Evolutionary conservation across 306 rosid species (phyloP).

Genomic region (Vigna angularis): DNA sequence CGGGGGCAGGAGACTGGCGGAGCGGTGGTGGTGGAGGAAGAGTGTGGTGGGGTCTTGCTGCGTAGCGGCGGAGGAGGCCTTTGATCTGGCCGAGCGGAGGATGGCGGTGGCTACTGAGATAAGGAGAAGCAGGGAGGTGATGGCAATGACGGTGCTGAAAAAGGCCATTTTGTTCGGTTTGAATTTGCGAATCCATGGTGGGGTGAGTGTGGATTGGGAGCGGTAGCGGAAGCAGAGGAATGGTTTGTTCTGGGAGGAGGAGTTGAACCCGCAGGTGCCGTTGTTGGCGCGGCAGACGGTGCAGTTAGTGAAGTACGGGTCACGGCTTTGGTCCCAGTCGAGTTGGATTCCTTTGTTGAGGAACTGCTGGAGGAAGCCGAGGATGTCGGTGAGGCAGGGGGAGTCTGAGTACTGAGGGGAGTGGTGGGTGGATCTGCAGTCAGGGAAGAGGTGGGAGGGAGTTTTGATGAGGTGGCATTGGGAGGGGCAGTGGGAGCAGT

Average conservation of each 20-base stretch:
- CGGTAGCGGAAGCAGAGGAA: slow-evolving; percentile 64
- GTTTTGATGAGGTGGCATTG: slow-evolving; percentile 73
- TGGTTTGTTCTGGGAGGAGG: slow-evolving; percentile 56
- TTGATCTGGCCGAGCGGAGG: slow-evolving; percentile 53
- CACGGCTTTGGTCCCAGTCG: slow-evolving; percentile 78
- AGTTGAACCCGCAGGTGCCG: slow-evolving; percentile 82
- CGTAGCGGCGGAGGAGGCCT: slow-evolving; percentile 21
- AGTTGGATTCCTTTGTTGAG: slow-evolving; percentile 62
- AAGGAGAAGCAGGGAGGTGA: slow-evolving; percentile 54
- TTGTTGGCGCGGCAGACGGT: slow-evolving; percentile 49
- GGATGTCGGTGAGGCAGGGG: slow-evolving; percentile 69
- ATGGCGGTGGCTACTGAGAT: slow-evolving; percentile 38
- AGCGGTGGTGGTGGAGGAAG: slow-evolving; percentile 82
- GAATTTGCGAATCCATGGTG: slow-evolving; percentile 58
- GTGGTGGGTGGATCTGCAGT: slow-evolving; percentile 59
- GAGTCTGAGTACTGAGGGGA: slow-evolving; percentile 47
- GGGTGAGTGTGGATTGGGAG: slow-evolving; percentile 46
- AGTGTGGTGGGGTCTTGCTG: slow-evolving; percentile 76
- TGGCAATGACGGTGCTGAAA: slow-evolving; percentile 47
- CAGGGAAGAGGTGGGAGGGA: slow-evolving; percentile 58
- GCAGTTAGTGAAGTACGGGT: slow-evolving; percentile 68
- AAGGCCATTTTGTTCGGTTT: slow-evolving; percentile 51
- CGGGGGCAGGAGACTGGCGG: slow-evolving; percentile 78
- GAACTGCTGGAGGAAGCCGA: slow-evolving; percentile 59
- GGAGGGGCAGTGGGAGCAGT: slow-evolving; percentile 78